These are phyloP conservation scores for Diplodia mutila DNA, from an alignment of 2,329 filamentous ascomycete species.

Conservation along the genomic window DNA sequence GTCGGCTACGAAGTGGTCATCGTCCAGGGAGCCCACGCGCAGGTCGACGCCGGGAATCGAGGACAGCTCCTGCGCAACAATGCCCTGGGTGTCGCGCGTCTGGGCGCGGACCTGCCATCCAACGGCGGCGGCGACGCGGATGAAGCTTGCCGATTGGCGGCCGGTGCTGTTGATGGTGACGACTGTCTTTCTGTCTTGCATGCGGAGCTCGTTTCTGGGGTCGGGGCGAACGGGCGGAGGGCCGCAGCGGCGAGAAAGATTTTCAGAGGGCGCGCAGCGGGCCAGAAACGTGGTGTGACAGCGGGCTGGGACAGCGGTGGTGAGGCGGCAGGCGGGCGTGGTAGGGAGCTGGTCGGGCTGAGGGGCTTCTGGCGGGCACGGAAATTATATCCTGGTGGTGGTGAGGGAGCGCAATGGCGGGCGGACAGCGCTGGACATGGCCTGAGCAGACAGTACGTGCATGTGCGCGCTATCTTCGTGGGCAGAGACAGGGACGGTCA, in stretches of 20 bases:
- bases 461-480: slow-evolving; percentile 18
- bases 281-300: slow-evolving; percentile 10
- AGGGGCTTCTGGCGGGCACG: slow-evolving; percentile 1
- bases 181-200: slow-evolving; percentile 68
- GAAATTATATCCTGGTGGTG: slow-evolving; percentile 22
- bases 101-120: slow-evolving; percentile 94
- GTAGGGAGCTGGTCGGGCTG: neutral
- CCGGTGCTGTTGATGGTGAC: slow-evolving; percentile 96
- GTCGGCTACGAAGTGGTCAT: slow-evolving; percentile 75
- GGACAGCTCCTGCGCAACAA: slow-evolving; percentile 85
- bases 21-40: slow-evolving; percentile 66
- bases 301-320: neutral
- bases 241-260: slow-evolving; percentile 8
- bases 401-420: slow-evolving; percentile 18
- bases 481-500: neutral
- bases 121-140: slow-evolving; percentile 89
- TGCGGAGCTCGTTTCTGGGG: slow-evolving; percentile 32
- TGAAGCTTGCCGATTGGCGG: slow-evolving; percentile 92
- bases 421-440: slow-evolving; percentile 24
- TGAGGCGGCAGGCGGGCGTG: neutral
- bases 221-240: neutral
- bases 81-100: slow-evolving; percentile 81
- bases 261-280: neutral
- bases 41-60: slow-evolving; percentile 80
- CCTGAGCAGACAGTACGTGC: slow-evolving; percentile 24